Evolutionary conservation across 192 early-diverging fungal species (phyloP), one percentile per base, ranked within the genome.

Genomic region (Entomortierella parvispora): DNA sequence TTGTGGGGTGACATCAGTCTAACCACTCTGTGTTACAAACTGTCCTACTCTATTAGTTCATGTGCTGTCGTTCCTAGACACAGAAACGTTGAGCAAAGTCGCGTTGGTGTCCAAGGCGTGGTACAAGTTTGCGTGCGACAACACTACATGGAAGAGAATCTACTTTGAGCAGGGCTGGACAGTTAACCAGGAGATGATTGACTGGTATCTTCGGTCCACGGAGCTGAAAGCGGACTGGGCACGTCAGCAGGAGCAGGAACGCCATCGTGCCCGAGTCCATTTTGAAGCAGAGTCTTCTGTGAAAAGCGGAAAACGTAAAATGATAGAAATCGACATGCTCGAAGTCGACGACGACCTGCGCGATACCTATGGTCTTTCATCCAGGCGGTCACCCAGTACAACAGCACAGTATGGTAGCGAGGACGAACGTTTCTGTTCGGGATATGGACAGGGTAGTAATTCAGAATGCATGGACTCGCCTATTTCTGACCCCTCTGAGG

Each of bases 121-220:
- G 91, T 79, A 75, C 29, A 69, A 70, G 64, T 65, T 88, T n/a
- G 85, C 85, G 12, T 68, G 69, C 17, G 93, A 94, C 65, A 86
- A 88, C 58, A 50, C 61, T 7, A 47, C 92, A 2, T 94, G 93
- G 93, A 75, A 84, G 45, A 60, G 68, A 17, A 65, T 91, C 14
- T 93, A 83, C 47, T 61, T 79, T 22, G 34, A 49, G 31, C 79
- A 70, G 20, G 81, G 78, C 43, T 79, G 83, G 81, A 69, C 68
- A 3, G 81, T 81, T 7, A 81, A 81, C 49, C 58, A 65, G 18
- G 71, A 61, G 5, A 68, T 82, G 67, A 42, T 82, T 11, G 72
- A 80, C 26, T 78, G 71, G 71, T 82, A 80, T 52, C 40, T 81
- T 14, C 53, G 31, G 0, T 60, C 59, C 51, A 49, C 51, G 18